Evolutionary conservation across 352 stramenopile genomes (phyloP), one percentile per base, ranked within the genome.

Genomic region (Lagenidium sp.): DNA sequence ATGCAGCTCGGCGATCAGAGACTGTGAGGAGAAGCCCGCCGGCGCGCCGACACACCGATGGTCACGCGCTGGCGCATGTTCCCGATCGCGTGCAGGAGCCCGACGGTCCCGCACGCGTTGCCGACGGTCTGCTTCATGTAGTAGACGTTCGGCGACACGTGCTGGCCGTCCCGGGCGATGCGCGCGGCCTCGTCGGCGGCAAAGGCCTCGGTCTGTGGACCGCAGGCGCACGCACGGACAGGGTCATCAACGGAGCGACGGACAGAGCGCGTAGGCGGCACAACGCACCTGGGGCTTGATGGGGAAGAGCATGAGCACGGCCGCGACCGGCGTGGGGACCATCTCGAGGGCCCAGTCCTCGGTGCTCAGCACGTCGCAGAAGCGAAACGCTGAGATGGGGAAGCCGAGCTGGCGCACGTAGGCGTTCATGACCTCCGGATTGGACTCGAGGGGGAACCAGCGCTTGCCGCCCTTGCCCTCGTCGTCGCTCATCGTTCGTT

Each of bases 271-370:
- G 12, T 1, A 18, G 36, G 5, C 10, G 10, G 16, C 16, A 40
- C 35, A 11, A 45, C 65, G 44, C 65, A 94, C 82, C 24, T 82
- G 77, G 3, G 77, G 55, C 53, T 95, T 98, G 55, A 98, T 93
- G 6, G 95, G 95, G 65, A 97, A 98, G 19, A 98, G 78, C 71
- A 98, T 94, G 42, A 98, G 58, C 36, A 98, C 89, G 22, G 71
- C 95, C 20, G 86, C 64, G 1, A 97, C 92, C 5, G 94, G 94
- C 44, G 76, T 68, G 16, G 92, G 84, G 41, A 98, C 93, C 94
- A 98, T 98, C 15, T 88, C 90, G 30, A 98, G 63, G 15, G 94
- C 95, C 95, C 94, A 98, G 37, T 97, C 87, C 56, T 98, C 95
- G 2, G 87, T 98, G 57, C 80, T 96, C 41, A 97, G 86, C 28